These are phyloP conservation scores for Cochlearia excelsa DNA, from an alignment of 345 rosid genomes.

Conservation along the genomic window DNA sequence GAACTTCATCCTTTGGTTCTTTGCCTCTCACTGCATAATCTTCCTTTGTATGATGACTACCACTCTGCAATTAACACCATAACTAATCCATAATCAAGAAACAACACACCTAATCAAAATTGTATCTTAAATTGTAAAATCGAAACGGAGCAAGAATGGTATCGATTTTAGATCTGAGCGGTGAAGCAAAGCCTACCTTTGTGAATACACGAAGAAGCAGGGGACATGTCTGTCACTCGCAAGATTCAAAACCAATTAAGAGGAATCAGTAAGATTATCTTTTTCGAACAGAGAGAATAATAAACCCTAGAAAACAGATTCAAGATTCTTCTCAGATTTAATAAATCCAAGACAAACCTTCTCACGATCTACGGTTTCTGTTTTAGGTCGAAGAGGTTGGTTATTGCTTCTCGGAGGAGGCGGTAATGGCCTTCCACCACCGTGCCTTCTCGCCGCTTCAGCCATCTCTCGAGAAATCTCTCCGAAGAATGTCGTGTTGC, in stretches of 20 bases:
- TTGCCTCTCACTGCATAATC: conserved; percentile 95
- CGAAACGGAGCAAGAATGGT: no score
- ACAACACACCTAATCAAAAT: no score
- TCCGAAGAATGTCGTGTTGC: not conserved
- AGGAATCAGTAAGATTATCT: not conserved
- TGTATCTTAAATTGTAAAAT: no score
- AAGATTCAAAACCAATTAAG: not conserved
- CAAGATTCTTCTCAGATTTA: not conserved
- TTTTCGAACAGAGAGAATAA: not conserved
- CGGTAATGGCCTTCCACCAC: conserved; percentile 59
- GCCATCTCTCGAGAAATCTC: conserved; percentile 41
- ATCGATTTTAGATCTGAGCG: no score
- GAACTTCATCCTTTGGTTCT: conserved; percentile 96
- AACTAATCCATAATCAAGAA: not conserved
- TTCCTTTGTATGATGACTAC: conserved; percentile 75
- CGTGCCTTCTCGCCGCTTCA: conserved; percentile 55
- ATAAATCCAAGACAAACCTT: conserved; percentile 45
- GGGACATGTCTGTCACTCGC: conserved; percentile 76
- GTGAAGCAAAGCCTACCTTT: conserved; percentile 51
- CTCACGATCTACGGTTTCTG: conserved; percentile 79
- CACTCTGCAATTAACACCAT: conserved; percentile 47
- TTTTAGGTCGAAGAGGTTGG: conserved; percentile 53
- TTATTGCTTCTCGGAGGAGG: conserved; percentile 58
- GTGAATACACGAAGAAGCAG: conserved; percentile 91
- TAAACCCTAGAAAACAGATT: not conserved